A percentile compares a stretch with the other conserved stretches of the same genome.
phyloP scores from a whole-genome alignment of 495 filamentous ascomycete genomes.

The Lophiotrema nucula region DNA sequence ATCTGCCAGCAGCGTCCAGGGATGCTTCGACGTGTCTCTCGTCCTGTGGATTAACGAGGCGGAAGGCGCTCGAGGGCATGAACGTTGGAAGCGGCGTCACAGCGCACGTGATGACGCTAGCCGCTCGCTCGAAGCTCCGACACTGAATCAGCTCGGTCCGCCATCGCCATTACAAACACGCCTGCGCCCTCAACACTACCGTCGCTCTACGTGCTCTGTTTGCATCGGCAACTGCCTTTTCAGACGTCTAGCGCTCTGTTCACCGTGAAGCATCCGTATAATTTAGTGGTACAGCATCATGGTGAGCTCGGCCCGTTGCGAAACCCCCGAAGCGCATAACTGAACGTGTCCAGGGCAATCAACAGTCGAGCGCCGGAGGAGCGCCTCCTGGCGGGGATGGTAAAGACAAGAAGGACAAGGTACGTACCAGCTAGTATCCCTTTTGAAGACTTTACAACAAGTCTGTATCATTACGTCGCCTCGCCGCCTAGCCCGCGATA shows the following conservation, averaged over 20 bases:
- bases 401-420: conserved; percentile 91
- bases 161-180: conserved; percentile 26
- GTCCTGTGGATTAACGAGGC: conserved; percentile 17
- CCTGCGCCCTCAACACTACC: neutral
- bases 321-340: conserved; percentile 19
- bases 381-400: conserved; percentile 66
- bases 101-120: conserved; percentile 17
- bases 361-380: conserved; percentile 82
- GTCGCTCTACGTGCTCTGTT: neutral
- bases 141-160: conserved; percentile 9
- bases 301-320: conserved; percentile 24
- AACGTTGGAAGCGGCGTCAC: neutral
- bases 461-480: neutral
- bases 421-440: conserved; percentile 43
- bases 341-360: conserved; percentile 63
- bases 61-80: neutral
- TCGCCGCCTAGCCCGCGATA: conserved; percentile 11
- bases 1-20: neutral
- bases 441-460: neutral
- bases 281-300: too few species aligned
- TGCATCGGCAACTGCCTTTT: neutral
- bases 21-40: conserved; percentile 25
- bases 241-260: too few species aligned
- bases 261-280: neutral
- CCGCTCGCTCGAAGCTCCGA: conserved; percentile 3